These are phyloP conservation scores for Colletotrichum sp. DNA, from an alignment of 2,329 filamentous ascomycete genomes.

Conservation along the genomic window DNA sequence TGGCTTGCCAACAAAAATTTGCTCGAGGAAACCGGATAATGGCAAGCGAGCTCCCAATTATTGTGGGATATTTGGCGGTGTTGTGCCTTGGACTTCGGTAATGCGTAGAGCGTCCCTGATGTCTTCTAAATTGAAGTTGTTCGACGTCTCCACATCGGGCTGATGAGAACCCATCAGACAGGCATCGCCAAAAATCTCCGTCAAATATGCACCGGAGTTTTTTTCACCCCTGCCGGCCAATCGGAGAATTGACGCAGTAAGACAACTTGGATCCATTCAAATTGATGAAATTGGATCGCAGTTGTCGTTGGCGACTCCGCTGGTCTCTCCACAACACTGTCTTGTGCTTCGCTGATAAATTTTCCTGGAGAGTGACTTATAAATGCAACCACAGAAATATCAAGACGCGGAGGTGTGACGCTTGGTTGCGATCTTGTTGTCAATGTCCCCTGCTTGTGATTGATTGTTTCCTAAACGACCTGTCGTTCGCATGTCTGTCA, in stretches of 20 bases:
- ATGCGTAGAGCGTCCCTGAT: neutral
- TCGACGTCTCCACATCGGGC: slow-evolving; percentile 3
- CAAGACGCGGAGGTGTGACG: neutral
- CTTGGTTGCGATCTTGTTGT: neutral
- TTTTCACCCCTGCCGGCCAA: slow-evolving; percentile 6
- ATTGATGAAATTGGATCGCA: slow-evolving; percentile 2
- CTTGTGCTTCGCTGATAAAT: neutral
- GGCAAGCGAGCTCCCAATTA: too few relatives aligned
- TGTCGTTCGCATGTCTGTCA: neutral
- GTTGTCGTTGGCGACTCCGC: neutral
- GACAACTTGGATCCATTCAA: slow-evolving; percentile 9
- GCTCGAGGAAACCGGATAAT: neutral
- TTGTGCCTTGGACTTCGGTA: neutral
- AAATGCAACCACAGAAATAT: neutral
- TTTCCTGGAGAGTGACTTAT: neutral
- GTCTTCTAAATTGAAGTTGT: neutral
- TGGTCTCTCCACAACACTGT: slow-evolving; percentile 7
- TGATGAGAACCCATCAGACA: slow-evolving; percentile 10
- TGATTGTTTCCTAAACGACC: neutral
- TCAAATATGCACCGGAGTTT: slow-evolving; percentile 19
- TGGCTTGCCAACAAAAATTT: neutral
- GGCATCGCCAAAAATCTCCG: slow-evolving; percentile 16
- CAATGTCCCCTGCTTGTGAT: neutral
- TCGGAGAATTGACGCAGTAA: slow-evolving; percentile 15
- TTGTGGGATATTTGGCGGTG: neutral